Conservation (phyloP, 169 alveolate species). For the Nephromyces sp. region DNA sequence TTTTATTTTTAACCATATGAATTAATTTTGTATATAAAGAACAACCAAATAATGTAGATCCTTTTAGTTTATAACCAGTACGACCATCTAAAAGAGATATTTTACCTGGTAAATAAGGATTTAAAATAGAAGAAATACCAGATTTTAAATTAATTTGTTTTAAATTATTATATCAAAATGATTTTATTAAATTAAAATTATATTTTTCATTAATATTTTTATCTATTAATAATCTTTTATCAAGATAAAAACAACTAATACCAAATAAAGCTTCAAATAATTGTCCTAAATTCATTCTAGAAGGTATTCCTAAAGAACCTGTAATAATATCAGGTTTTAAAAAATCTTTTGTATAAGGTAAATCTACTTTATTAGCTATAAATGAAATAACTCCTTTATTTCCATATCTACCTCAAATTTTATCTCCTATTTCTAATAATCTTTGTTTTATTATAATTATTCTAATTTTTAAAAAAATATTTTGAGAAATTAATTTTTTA, state of each 20-base stretch:
- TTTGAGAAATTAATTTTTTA: neutral
- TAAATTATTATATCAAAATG: conserved; percentile 28
- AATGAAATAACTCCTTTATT: conserved; percentile 33
- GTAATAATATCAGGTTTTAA: conserved; percentile 29
- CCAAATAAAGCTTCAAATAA: conserved; percentile 30
- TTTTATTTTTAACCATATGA: conserved; percentile 41
- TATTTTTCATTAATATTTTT: conserved; percentile 1
- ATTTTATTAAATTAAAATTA: conserved; percentile 25
- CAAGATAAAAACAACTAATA: conserved; percentile 1
- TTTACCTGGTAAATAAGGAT: conserved; percentile 21
- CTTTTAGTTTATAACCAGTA: conserved; percentile 38
- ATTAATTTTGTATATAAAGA: conserved; percentile 32
- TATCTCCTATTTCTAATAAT: conserved; percentile 34
- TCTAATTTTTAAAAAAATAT: conserved; percentile 14
- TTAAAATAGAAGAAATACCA: conserved; percentile 10
- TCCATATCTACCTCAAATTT: conserved; percentile 41
- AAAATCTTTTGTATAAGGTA: conserved; percentile 23
- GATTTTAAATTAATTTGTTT: conserved; percentile 15
- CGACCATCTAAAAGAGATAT: conserved; percentile 38
- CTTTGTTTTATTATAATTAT: conserved; percentile 17
- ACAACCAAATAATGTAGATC: conserved; percentile 16
- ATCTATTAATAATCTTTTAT: conserved; percentile 23
- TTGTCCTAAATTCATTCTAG: conserved; percentile 44
- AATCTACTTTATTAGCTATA: conserved; percentile 20
- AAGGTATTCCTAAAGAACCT: conserved; percentile 31